Base-by-base conservation (phyloP, 2,329 filamentous ascomycete genomes). In the Drechslerella coelobrocha region DNA sequence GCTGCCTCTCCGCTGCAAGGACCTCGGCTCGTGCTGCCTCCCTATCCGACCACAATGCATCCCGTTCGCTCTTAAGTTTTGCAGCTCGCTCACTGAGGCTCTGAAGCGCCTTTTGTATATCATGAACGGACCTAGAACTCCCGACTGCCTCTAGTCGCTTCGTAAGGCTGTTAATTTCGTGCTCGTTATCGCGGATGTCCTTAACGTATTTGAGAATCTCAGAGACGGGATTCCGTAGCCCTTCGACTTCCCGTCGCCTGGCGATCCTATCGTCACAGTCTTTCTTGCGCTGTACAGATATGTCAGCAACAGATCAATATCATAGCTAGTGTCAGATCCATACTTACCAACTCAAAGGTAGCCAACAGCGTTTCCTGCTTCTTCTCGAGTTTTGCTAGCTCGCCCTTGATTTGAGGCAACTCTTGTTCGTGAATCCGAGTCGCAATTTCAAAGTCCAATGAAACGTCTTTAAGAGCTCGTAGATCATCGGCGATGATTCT, bases 71-170 rank as follows among this genome's bases (percentile, higher is more conserved):
- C 65, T 87, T 85, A 29, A 95, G 79, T 75, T 89, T 89, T 5
- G 84, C 79, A 10, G 93, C 83, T 45, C 82, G 84, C 43, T 82
- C 82, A 76, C 90, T 91, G 26, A 87, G 80, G 21, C 80, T 80
- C 60, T 88, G 85, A 73, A 87, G 83, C 76, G 90, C 86, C 69
- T 90, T 87, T 75, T 94, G 89, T 57, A 97, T 92, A 74, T 94
- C 90, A 59, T 96, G 90, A 5, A 91, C 84, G 27, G 89, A 90
- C 72, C 90, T 86, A 12, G 85, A 84, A 8, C 83, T 78, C 10
- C 85, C 84, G 24, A 84, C 82, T 12, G 88, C 85, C 76, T 89
- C 86, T 77, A 97, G 89, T 74, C 92, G 91, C 7, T 87, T 86
- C 65, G 86, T 83, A 53, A 96, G 84, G 59, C 89, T 86, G 61